phyloP scores from a whole-genome alignment of 2,329 filamentous ascomycete species.

The Emergomyces africanus region DNA sequence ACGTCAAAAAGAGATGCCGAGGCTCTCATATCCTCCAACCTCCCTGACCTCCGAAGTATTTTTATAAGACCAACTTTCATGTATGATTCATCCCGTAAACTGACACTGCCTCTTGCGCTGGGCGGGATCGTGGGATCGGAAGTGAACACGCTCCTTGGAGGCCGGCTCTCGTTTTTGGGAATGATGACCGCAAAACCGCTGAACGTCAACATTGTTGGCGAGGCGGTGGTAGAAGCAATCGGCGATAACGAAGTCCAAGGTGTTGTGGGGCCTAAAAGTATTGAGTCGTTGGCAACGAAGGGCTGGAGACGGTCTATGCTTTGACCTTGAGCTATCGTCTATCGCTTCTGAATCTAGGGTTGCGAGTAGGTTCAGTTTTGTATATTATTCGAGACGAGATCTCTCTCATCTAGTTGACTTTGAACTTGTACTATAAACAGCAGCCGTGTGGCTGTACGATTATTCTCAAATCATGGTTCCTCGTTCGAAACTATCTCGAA shows the following conservation, averaged over 20 bases:
- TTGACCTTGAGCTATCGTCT: conserved; percentile 30
- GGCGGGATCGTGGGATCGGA: conserved; percentile 60
- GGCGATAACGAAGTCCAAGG: conserved; percentile 60
- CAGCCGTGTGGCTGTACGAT: conserved; percentile 2
- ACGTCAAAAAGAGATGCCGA: conserved; percentile 88
- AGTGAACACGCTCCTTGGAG: conserved; percentile 66
- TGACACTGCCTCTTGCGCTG: conserved; percentile 77
- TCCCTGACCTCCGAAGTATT: conserved; percentile 62
- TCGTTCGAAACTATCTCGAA: conserved; percentile 92
- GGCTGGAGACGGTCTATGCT: conserved; percentile 88
- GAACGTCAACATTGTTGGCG: conserved; percentile 74
- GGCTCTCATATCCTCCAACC: conserved; percentile 55
- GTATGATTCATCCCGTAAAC: conserved; percentile 68
- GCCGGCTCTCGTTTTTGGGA: conserved; percentile 67
- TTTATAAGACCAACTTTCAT: conserved; percentile 81
- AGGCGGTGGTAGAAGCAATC: conserved; percentile 80
- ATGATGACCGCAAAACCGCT: conserved; percentile 74
- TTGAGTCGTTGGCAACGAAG: conserved; percentile 67
- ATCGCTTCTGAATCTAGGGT: neutral
- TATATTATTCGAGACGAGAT: conserved; percentile 1
- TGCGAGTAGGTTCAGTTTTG: neutral
- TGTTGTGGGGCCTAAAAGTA: conserved; percentile 62
- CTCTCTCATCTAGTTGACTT: neutral
- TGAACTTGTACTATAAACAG: conserved; percentile 3
- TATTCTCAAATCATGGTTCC: conserved; percentile 73